Conservation (phyloP, 23 red algal genomes). For the Gracilaria caudata region DNA sequence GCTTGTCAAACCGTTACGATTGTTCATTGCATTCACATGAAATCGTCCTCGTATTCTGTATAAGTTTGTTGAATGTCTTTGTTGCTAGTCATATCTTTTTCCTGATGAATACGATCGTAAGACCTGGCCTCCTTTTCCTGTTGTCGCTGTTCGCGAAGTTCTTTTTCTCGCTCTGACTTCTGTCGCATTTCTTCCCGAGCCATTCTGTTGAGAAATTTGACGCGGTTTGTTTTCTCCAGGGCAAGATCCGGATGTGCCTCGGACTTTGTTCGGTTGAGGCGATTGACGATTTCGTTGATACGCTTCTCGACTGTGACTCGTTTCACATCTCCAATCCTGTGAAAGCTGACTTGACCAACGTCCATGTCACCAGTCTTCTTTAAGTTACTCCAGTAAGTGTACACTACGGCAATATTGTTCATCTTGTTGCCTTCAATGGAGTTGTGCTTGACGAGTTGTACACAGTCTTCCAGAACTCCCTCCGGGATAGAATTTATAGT, state of each 20-base stretch:
- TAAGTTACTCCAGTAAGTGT: conserved; percentile 83
- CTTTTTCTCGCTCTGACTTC: conserved; percentile 50
- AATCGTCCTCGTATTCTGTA: conserved; percentile 62
- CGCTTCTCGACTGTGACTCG: conserved; percentile 77
- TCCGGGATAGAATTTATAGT: conserved; percentile 80
- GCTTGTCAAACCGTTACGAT: background rate
- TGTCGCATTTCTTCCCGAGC: conserved; percentile 42
- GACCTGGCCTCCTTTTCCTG: conserved; percentile 61
- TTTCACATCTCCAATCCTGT: conserved; percentile 61
- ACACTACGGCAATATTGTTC: conserved; percentile 79
- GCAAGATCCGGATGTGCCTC: conserved; percentile 81
- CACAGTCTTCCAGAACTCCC: conserved; percentile 80
- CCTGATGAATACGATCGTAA: conserved; percentile 58
- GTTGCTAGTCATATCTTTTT: conserved; percentile 73
- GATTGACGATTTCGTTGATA: conserved; percentile 87
- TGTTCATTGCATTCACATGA: conserved; percentile 38
- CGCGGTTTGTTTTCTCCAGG: conserved; percentile 62
- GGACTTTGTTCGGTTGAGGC: conserved; percentile 83
- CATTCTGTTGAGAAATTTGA: conserved; percentile 54
- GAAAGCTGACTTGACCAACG: conserved; percentile 92
- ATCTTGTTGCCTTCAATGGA: conserved; percentile 95
- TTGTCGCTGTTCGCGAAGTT: conserved; percentile 43
- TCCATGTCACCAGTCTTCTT: conserved; percentile 96
- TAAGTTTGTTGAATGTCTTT: conserved; percentile 42
- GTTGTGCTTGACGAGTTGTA: conserved; percentile 92